phyloP scores from a whole-genome alignment of 2,329 filamentous ascomycete genomes.

The Lanzia echinophila region DNA sequence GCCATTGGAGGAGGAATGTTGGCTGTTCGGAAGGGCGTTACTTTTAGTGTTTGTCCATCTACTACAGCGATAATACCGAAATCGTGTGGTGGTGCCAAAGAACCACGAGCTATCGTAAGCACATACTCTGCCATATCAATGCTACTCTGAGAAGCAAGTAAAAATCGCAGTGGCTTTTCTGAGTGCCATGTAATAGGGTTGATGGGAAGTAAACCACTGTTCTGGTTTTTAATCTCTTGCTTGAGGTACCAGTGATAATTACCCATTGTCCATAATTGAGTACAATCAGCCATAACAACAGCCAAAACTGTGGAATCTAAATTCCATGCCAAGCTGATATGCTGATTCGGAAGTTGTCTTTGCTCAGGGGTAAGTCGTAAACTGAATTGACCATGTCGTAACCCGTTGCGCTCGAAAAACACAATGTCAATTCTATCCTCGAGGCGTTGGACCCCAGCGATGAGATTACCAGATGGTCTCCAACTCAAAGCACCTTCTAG shows the following conservation, averaged over 20 bases:
- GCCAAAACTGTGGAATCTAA: conserved; percentile 85
- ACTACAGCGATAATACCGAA: conserved; percentile 75
- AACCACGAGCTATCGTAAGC: conserved; percentile 62
- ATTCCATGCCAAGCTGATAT: conserved; percentile 76
- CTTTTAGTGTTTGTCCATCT: conserved; percentile 71
- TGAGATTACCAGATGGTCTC: conserved; percentile 83
- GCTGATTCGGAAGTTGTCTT: conserved; percentile 44
- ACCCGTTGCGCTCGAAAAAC: conserved; percentile 96
- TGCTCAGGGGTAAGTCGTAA: conserved; percentile 60
- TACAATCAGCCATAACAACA: conserved; percentile 62
- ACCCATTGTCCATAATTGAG: conserved; percentile 95
- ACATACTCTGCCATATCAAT: conserved; percentile 60
- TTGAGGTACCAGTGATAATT: conserved; percentile 99
- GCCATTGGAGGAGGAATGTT: conserved; percentile 94
- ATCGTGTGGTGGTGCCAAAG: conserved; percentile 65
- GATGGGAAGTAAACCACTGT: conserved; percentile 31
- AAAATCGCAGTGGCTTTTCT: conserved; percentile 69
- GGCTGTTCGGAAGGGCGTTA: conserved; percentile 77
- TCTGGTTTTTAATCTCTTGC: conserved; percentile 61
- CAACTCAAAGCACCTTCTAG: conserved; percentile 85
- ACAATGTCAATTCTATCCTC: conserved; percentile 68
- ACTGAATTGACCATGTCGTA: conserved; percentile 92
- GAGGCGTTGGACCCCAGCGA: conserved; percentile 77
- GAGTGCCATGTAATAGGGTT: conserved; percentile 63
- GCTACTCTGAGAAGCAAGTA: conserved; percentile 43